Evolutionary conservation across 1,139 yeast species (phyloP), one percentile per base, ranked within the genome.

Genomic region (Diutina sp.): DNA sequence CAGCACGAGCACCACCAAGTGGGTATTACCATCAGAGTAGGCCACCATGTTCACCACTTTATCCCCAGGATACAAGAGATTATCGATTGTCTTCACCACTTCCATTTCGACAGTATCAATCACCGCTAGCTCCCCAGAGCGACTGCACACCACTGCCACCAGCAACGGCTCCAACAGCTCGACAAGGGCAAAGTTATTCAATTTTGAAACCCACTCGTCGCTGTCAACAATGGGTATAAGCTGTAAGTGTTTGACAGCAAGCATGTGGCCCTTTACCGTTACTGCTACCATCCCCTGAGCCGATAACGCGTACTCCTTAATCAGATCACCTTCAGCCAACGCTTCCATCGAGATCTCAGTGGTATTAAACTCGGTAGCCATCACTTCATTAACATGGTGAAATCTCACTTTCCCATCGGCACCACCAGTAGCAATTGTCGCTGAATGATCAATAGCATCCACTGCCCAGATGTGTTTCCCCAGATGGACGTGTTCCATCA

Each of bases 381-480:
- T 21, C 21, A 32, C 48, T 47, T 55, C 55, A 38, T 64, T 61
- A 38, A 87, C 66, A 64, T 85, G 86, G 63, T 84, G 83, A 6
- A 87, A 61, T 58, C 88, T 74, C 2, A 90, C 70, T 61, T 88
- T 78, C 1, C 97, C 97, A 67, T 90, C 97, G 54, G 95, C 93
- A 47, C 97, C 97, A 51, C 96, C 91, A 16, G 91, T 85, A 1
- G 83, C 90, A 28, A 85, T 48, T 1, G 41, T 25, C 11, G 11
- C 18, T 14, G 6, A 57, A 8, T 4, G 12, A 4, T 79, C 76
- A 0, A 87, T 75, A 58, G 85, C 91, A 6, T 88, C 55, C 30
- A 53, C 81, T 46, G 90, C 80, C 99, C 99, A 93, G 0, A 87
- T 80, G 65, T 89, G 93, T 66, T 95, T 86, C 5, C 96, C 97